Conservation (phyloP, 768 basidiomycete species). For the Cytidiella melzeri region DNA sequence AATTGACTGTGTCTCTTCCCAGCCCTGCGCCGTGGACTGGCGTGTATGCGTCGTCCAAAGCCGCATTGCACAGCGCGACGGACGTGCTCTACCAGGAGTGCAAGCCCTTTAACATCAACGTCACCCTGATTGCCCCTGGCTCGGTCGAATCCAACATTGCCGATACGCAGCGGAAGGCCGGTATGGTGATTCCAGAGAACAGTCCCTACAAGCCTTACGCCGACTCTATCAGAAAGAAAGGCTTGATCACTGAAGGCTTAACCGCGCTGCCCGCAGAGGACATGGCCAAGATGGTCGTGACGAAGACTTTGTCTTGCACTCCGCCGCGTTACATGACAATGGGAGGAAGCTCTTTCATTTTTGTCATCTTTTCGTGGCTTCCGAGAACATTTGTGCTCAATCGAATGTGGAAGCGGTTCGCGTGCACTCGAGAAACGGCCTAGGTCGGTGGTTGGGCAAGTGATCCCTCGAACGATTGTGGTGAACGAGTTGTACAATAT, state of each 20-base stretch:
- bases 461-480: no score
- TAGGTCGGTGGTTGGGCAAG: no score
- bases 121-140: constrained; percentile 65
- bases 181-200: constrained; percentile 35
- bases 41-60: constrained; percentile 51
- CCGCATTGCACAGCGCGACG: constrained; percentile 52
- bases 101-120: constrained; percentile 61
- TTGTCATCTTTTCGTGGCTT: constrained; percentile 15
- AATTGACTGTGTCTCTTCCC: constrained; percentile 2
- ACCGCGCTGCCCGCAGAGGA: constrained; percentile 16
- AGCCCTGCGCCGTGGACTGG: constrained; percentile 70
- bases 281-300: constrained; percentile 16
- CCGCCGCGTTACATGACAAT: constrained; percentile 15
- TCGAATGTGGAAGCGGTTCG: constrained; percentile 12
- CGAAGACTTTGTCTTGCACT: constrained; percentile 4
- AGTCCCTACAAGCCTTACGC: constrained; percentile 52
- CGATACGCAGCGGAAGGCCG: neutral
- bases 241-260: constrained; percentile 44
- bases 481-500: no score
- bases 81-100: constrained; percentile 71
- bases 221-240: constrained; percentile 46
- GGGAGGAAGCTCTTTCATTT: constrained; percentile 7
- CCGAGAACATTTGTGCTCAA: constrained; percentile 16
- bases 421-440: no score
- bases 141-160: constrained; percentile 62